Evolutionary conservation across 108 stramenopile genomes (phyloP), one percentile per base, ranked within the genome.

Genomic region (Poteriospumella lacustris): DNA sequence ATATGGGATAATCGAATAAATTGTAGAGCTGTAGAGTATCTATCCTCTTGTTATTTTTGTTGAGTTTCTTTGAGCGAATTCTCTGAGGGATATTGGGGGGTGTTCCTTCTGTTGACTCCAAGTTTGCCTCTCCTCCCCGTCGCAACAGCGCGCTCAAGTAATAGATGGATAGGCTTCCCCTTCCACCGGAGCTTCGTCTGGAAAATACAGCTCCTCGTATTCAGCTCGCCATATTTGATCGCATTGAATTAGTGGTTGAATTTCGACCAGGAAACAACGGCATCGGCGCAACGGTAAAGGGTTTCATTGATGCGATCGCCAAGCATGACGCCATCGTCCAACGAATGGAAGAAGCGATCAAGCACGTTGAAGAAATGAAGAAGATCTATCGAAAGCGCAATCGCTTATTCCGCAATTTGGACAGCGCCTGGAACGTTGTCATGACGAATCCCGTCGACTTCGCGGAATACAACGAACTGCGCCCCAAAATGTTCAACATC

Each of bases 331-430:
- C 28, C 28, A 3, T 64, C 36, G 60, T 64, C 12, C 9, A 12
- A 12, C 29, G 29, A 12, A 12, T 64, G 15, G 60, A 64, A 64
- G 24, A 24, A 5, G 3, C 28, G 31, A 64, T 64, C 33, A 34
- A 12, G 9, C 5, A 12, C 28, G 31, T 64, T 3, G 31, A 64
- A 12, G 60, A 64, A 64, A 34, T 19, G 15, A 3, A 34, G 24
- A 3, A 24, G 24, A 5, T 12, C 24, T 64, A 64, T 33, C 15
- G 29, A 5, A 64, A 64, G 60, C 28, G 36, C 9, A 64, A 64
- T 64, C 60, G 60, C 5, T 34, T 64, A 3, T 64, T 64, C 36
- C 60, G 60, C 5, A 64, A 64, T 64, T 64, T 64, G 36, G 60
- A 64, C 24, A 64, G 60, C 36, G 60, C 60, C 3, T 64, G 60